Conservation (phyloP, 2,329 filamentous ascomycete genomes). For the Phyllosticta citriasiana region DNA sequence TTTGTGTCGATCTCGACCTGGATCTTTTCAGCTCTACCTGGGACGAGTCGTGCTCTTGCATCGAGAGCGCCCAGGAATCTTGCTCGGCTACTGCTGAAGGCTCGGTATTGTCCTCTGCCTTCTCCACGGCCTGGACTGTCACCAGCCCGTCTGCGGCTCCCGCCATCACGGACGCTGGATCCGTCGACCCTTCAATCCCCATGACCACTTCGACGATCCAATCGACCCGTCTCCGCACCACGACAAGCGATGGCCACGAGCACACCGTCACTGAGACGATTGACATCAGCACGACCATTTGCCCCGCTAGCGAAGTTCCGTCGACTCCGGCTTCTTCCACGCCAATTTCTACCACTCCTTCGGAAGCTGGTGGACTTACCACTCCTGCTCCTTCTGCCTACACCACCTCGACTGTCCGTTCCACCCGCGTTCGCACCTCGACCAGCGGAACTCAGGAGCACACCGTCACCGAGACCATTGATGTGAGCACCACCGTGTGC, state of each 20-base stretch:
- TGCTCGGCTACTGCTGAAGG: not conserved
- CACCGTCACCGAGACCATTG: constrained; percentile 13
- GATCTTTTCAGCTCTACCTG: constrained; percentile 7
- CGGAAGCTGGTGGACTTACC: not conserved
- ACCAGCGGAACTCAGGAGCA: constrained; percentile 9
- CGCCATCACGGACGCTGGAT: not conserved
- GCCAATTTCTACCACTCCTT: not conserved
- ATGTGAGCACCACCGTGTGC: constrained; percentile 33
- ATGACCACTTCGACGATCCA: not conserved
- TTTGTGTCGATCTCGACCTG: constrained; percentile 8
- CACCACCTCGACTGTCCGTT: constrained; percentile 9
- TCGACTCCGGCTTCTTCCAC: not conserved
- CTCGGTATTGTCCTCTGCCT: not conserved
- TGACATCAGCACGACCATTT: constrained; percentile 31
- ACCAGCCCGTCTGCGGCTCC: not conserved
- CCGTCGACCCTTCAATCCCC: not conserved
- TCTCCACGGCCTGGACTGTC: not conserved
- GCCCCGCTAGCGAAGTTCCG: constrained; percentile 21
- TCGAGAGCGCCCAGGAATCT: not conserved
- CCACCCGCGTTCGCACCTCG: constrained; percentile 9
- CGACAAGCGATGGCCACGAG: not conserved
- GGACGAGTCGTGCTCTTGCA: constrained; percentile 7
- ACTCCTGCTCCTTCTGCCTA: not conserved
- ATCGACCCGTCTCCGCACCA: not conserved
- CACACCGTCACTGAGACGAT: constrained; percentile 10